Base-by-base conservation (phyloP, 176 grass and related monocot species). In the Zoysia pacifica region DNA sequence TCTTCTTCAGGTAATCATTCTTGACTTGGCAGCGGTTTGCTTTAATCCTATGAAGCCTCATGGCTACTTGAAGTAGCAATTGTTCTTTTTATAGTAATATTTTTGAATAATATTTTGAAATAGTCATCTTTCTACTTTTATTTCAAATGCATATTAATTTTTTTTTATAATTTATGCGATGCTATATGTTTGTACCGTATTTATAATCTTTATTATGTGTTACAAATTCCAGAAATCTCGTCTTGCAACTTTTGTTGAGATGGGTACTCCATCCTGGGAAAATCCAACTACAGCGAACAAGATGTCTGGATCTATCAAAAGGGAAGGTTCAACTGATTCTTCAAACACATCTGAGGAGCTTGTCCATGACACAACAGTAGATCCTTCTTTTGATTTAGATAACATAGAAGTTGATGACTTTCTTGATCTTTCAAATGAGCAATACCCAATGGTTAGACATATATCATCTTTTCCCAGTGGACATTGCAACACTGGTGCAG, bases 221-320 rank as follows among this genome's bases (percentile, higher is more conserved):
- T 78, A 63, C 79, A 50, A 77, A 74, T 80, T 87, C 49, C 84
- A 99, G 97, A 96, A 93, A 96, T 99, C 97, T 51, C 81, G 89
- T 52, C 90, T 99, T 84, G 72, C 91, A 69, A 88, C 88, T 75
- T 99, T 99, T 90, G 79, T 94, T 83, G 97, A 99, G 67, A 93
- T 84, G 91, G 93, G 90, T 61, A 88, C 91, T 69, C 93, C 78
- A 5, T 90, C 93, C 58, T 99, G 93, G 93, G 97, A 99, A 69
- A 82, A 79, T 79, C 69, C 69, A 76, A 65, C 43, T 55, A 45
- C 83, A 71, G 69, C 59, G 49, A 85, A 83, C 60, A 83, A 80
- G 52, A 67, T 13, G 40, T 72, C 36, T 76, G 79, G 75, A 65
- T 91, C 92, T 20, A 40, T 69, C 42, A 78, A 47, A 76, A 82